phyloP scores from a whole-genome alignment of 305 asterid genomes.

The Fraxinus sp. region DNA sequence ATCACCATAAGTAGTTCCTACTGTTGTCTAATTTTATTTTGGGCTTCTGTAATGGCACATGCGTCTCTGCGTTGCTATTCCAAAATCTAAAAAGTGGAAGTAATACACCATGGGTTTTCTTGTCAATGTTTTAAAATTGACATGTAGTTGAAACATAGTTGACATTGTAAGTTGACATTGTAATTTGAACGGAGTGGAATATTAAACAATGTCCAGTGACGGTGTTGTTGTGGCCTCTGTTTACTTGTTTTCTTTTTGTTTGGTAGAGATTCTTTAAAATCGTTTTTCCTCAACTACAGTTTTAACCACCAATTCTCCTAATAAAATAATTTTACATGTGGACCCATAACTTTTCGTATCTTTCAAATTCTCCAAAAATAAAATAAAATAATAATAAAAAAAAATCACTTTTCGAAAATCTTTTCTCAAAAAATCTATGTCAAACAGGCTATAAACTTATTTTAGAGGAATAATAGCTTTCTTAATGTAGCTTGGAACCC shows the following conservation, averaged over 20 bases:
- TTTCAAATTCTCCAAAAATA: no score
- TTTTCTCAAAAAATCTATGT: no score
- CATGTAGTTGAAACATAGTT: not conserved
- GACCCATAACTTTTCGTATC: no score
- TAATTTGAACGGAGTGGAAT: not conserved
- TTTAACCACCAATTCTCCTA: no score
- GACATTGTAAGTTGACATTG: not conserved
- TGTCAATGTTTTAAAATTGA: not conserved
- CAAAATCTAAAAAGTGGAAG: not conserved
- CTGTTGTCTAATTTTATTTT: not conserved
- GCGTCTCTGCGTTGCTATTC: not conserved
- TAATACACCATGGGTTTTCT: not conserved
- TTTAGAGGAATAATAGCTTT: not conserved
- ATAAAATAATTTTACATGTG: no score
- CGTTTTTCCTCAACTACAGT: not conserved
- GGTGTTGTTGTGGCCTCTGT: not conserved
- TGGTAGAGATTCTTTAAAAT: not conserved
- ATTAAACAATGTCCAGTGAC: not conserved
- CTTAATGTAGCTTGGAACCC: not conserved
- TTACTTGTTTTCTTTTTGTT: not conserved
- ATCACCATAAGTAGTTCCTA: not conserved
- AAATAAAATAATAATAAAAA: no score
- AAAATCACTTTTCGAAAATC: no score
- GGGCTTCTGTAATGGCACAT: not conserved
- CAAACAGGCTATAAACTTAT: not conserved